Base-by-base conservation (phyloP, 441 rosid species). In the Croton laevigatus region DNA sequence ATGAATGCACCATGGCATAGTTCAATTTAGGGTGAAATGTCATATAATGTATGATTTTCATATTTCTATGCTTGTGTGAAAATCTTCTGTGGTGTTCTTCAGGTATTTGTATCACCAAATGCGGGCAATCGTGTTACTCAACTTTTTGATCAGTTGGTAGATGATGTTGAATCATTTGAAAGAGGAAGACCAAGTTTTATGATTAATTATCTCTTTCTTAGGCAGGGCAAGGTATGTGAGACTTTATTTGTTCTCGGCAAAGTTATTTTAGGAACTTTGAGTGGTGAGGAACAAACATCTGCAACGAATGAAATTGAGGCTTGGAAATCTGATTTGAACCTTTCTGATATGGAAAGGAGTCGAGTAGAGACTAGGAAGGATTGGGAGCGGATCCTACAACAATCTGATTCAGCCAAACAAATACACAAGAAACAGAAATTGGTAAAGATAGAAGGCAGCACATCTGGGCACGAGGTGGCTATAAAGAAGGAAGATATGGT, bases 171-270 rank as follows among this genome's bases (percentile, higher is more conserved):
- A 76, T 71, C 79, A 52, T 83, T 80, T 59, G 65, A 76, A 55
- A 72, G 70, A 52, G 64, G 65, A 74, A 85, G 85, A 70, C 62
- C 68, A 37, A 73, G 67, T 71, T 76, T 59, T 44, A 70, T 38
- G 65, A 81, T 88, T 68, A 78, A 87, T 75, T 79, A 82, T 65
- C 2, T 23, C 54, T 76, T 70, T 57, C 95, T 94, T 66, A 87
- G 82, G 38, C 84, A 75, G 69, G 98, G 98, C 46, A 59, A 78
- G 69, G 70, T 74, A 68, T n/a, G 53, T 32, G 96, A 95, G 79
- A 81, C 85, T 46, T 85, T 93, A 72, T 86, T 82, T 81, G 92
- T 81, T 63, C 81, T 95, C 53, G 99, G 98, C 51, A 82, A 81
- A 84, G 82, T 95, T 79, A 87, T 95, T 75, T 72, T 91, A 72